Evolutionary conservation across 73 alveolate genomes (phyloP).

Genomic region (Symbiodinium natans): DNA sequence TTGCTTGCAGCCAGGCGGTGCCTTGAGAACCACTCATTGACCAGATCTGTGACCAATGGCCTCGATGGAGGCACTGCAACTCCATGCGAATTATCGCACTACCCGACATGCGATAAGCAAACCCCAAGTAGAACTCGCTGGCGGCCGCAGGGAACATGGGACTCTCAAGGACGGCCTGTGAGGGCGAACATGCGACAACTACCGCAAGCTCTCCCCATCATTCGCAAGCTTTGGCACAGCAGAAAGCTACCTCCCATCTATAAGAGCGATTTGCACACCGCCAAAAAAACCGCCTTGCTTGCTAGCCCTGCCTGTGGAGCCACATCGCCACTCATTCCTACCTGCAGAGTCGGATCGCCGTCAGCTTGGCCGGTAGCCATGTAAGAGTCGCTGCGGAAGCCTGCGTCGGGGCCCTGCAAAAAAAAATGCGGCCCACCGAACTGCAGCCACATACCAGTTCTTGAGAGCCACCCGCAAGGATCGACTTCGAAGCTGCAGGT

Average conservation of each 20-base stretch:
- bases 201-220: no score
- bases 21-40: no score
- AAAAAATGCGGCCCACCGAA: neutral
- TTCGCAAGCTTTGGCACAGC: no score
- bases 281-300: neutral
- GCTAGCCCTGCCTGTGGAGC: neutral
- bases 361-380: neutral
- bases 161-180: no score
- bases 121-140: no score
- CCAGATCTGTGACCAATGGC: neutral
- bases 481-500: conserved; percentile 4
- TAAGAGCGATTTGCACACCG: neutral
- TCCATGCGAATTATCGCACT: neutral
- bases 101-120: no score
- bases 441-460: neutral
- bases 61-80: neutral
- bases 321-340: neutral
- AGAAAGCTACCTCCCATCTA: no score
- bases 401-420: neutral
- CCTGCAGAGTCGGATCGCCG: no score
- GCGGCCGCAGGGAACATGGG: no score
- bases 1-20: neutral
- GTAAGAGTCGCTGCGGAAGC: neutral
- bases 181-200: no score
- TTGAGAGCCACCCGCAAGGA: no score